Conservation (phyloP, 2,329 filamentous ascomycete genomes). For the Pyrenochaeta sp. region DNA sequence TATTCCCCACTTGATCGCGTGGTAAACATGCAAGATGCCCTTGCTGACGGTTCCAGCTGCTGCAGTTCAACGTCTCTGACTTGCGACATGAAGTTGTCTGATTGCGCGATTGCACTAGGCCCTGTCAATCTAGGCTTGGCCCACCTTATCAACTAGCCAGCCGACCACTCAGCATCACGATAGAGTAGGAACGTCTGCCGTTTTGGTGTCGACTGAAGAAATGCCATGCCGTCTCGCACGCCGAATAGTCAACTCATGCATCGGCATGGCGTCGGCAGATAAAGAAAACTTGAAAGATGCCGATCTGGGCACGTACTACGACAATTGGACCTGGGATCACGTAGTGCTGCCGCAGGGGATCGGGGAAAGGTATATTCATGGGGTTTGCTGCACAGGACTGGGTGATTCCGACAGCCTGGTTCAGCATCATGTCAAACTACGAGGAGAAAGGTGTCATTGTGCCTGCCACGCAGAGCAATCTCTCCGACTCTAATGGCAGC, state of each 20-base stretch:
- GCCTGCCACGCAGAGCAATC: slow-evolving; percentile 10
- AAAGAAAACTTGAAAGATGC: slow-evolving; percentile 11
- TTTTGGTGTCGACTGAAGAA: not conserved
- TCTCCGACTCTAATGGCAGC: slow-evolving; percentile 6
- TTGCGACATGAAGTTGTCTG: slow-evolving; percentile 27
- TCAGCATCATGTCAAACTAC: slow-evolving; percentile 11
- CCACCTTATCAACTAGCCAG: slow-evolving; percentile 9
- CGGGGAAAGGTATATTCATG: not conserved
- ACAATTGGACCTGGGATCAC: slow-evolving; percentile 2
- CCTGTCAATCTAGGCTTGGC: slow-evolving; percentile 16
- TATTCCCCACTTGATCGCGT: slow-evolving; percentile 2
- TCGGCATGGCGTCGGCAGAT: slow-evolving; percentile 24
- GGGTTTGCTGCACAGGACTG: not conserved
- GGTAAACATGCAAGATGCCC: not conserved
- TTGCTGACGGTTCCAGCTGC: not conserved
- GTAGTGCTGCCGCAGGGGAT: not conserved
- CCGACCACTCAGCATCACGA: slow-evolving; percentile 12
- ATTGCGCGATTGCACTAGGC: slow-evolving; percentile 30
- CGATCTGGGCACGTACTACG: slow-evolving; percentile 10
- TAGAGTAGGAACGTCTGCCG: too few species aligned
- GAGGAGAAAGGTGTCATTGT: slow-evolving; percentile 18
- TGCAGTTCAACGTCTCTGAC: slow-evolving; percentile 5
- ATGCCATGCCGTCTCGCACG: slow-evolving; percentile 4
- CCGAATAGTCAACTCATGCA: not conserved
- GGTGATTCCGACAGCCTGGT: not conserved